These are phyloP conservation scores for Hypoxylon lienhwacheense DNA, from an alignment of 495 filamentous ascomycete genomes.

Conservation along the genomic window DNA sequence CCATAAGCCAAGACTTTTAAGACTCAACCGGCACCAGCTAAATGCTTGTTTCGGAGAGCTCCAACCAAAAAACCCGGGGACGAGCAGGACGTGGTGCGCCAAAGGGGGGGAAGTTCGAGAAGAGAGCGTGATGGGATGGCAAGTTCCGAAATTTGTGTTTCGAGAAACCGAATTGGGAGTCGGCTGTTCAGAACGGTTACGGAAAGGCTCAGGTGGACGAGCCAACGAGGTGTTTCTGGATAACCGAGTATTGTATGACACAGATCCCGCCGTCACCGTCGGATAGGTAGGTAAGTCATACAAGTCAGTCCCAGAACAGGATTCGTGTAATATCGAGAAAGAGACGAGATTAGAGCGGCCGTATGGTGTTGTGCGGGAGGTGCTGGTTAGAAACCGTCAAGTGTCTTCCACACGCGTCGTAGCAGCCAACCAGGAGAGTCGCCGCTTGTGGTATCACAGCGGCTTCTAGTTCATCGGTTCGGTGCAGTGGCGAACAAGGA, in stretches of 20 bases:
- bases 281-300: slow-evolving; percentile 36
- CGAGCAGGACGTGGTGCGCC: slow-evolving; percentile 40
- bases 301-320: slow-evolving; percentile 36
- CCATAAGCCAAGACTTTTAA: slow-evolving; percentile 35
- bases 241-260: slow-evolving; percentile 47
- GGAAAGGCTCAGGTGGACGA: slow-evolving; percentile 34
- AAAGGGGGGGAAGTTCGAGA: slow-evolving; percentile 11
- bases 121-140: slow-evolving; percentile 30
- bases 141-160: slow-evolving; percentile 37
- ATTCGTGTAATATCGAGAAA: slow-evolving; percentile 32
- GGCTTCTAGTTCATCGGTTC: slow-evolving; percentile 33
- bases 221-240: slow-evolving; percentile 43
- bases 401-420: slow-evolving; percentile 23
- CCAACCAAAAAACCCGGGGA: slow-evolving; percentile 36
- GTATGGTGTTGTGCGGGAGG: slow-evolving; percentile 20
- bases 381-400: slow-evolving; percentile 12
- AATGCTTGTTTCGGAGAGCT: slow-evolving; percentile 43
- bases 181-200: slow-evolving; percentile 35
- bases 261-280: slow-evolving; percentile 49
- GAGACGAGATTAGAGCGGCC: slow-evolving; percentile 21
- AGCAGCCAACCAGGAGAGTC: slow-evolving; percentile 19
- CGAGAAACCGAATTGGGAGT: slow-evolving; percentile 34
- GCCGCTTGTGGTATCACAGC: slow-evolving; percentile 31
- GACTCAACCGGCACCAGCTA: slow-evolving; percentile 31
- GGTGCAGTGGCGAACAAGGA: slow-evolving; percentile 35